phyloP scores from a whole-genome alignment of 2,329 filamentous ascomycete genomes.

The Metarhizium sp. region DNA sequence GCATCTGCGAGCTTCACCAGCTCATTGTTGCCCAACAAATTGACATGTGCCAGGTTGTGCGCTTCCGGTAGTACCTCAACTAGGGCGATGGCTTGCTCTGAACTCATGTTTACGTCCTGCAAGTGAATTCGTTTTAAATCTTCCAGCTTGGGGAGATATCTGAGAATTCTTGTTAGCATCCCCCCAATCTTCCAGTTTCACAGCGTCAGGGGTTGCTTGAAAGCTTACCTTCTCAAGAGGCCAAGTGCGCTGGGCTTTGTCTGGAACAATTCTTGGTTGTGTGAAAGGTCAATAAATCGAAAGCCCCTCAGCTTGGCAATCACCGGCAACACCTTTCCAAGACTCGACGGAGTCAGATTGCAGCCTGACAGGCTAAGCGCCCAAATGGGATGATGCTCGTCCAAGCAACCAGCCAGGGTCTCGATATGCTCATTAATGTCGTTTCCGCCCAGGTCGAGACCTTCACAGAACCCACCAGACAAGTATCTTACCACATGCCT shows the following conservation, averaged over 20 bases:
- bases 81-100: conserved; percentile 83
- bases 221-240: conserved; percentile 59
- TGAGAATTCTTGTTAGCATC: background rate
- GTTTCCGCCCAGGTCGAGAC: conserved; percentile 83
- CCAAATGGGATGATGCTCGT: conserved; percentile 53
- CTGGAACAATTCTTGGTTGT: conserved; percentile 75
- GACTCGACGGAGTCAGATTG: conserved; percentile 61
- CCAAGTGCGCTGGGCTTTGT: conserved; percentile 63
- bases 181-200: background rate
- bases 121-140: conserved; percentile 79
- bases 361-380: conserved; percentile 82
- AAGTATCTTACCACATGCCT: conserved; percentile 70
- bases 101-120: conserved; percentile 70
- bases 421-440: conserved; percentile 51
- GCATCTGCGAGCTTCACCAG: conserved; percentile 64
- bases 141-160: conserved; percentile 54
- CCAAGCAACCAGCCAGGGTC: conserved; percentile 41
- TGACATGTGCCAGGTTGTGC: conserved; percentile 72
- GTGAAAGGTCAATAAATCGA: conserved; percentile 84
- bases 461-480: conserved; percentile 68
- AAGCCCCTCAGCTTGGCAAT: conserved; percentile 62
- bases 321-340: conserved; percentile 67
- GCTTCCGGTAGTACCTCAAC: conserved; percentile 86
- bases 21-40: conserved; percentile 71
- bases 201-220: background rate